phyloP scores from a whole-genome alignment of 2,329 filamentous ascomycete genomes.

The Colletotrichum musicola region DNA sequence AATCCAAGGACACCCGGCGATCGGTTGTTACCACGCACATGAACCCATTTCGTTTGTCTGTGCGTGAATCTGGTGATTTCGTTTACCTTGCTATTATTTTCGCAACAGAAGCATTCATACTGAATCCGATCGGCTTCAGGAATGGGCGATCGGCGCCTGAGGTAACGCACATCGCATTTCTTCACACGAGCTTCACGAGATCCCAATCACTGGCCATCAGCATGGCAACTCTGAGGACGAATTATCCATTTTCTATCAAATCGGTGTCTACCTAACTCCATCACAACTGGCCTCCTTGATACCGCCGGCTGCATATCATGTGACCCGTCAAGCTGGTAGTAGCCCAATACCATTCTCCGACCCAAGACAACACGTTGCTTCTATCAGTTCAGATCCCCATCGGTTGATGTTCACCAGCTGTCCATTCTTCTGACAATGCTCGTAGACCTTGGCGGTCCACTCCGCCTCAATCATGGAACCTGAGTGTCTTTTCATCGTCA shows the following conservation, averaged over 20 bases:
- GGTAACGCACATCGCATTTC: too few relatives aligned
- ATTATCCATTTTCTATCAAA: neutral
- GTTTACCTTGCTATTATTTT: too few relatives aligned
- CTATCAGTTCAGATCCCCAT: neutral
- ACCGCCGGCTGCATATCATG: neutral
- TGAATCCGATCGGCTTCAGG: too few relatives aligned
- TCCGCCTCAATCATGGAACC: slow-evolving; percentile 9
- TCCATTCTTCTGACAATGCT: slow-evolving; percentile 18
- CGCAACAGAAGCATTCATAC: too few relatives aligned
- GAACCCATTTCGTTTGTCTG: too few relatives aligned
- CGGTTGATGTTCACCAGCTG: slow-evolving; percentile 9
- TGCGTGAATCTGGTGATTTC: too few relatives aligned
- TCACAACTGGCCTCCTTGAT: neutral
- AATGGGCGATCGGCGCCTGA: too few relatives aligned
- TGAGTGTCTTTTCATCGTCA: slow-evolving; percentile 44
- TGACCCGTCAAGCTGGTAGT: neutral
- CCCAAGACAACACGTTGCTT: neutral
- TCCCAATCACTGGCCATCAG: too few relatives aligned
- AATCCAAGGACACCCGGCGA: too few relatives aligned
- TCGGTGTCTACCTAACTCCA: neutral
- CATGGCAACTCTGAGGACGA: too few relatives aligned
- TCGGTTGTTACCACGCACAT: too few relatives aligned
- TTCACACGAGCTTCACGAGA: too few relatives aligned
- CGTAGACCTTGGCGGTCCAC: slow-evolving; percentile 32
- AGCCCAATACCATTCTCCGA: neutral